Evolutionary conservation across 2,329 filamentous ascomycete genomes (phyloP).

Genomic region (Xylariaceae sp.): DNA sequence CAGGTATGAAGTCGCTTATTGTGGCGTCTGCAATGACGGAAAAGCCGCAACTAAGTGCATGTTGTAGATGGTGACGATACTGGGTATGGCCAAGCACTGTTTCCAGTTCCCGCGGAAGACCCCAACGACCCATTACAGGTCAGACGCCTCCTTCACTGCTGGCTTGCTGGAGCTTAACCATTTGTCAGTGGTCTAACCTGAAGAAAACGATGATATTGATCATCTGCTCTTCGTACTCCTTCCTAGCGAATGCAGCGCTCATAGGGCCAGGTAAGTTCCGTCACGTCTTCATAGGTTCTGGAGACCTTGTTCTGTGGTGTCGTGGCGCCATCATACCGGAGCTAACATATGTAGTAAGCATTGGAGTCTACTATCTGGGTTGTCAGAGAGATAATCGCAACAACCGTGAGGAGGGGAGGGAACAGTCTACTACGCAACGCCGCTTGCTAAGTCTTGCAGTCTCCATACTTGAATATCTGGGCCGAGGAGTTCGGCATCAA

Average conservation of each 20-base stretch:
- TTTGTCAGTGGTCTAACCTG: conserved; percentile 45
- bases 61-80: conserved; percentile 27
- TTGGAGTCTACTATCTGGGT: too few relatives aligned
- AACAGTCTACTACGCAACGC: too few relatives aligned
- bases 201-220: conserved; percentile 58
- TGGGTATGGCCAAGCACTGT: conserved; percentile 26
- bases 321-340: too few relatives aligned
- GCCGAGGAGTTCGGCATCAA: conserved; percentile 49
- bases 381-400: too few relatives aligned
- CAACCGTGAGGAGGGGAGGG: too few relatives aligned
- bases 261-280: conserved; percentile 40
- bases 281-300: too few relatives aligned
- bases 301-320: too few relatives aligned
- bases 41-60: neutral
- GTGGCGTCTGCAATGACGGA: neutral
- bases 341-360: too few relatives aligned
- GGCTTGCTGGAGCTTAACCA: conserved; percentile 6
- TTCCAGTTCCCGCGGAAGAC: conserved; percentile 27
- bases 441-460: conserved; percentile 13
- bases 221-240: conserved; percentile 54
- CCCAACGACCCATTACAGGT: conserved; percentile 29
- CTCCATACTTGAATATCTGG: conserved; percentile 55
- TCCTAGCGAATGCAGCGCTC: conserved; percentile 54
- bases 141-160: neutral
- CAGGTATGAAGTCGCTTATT: conserved; percentile 18